Base-by-base conservation (phyloP, 768 basidiomycete species). In the Russula brevipes region DNA sequence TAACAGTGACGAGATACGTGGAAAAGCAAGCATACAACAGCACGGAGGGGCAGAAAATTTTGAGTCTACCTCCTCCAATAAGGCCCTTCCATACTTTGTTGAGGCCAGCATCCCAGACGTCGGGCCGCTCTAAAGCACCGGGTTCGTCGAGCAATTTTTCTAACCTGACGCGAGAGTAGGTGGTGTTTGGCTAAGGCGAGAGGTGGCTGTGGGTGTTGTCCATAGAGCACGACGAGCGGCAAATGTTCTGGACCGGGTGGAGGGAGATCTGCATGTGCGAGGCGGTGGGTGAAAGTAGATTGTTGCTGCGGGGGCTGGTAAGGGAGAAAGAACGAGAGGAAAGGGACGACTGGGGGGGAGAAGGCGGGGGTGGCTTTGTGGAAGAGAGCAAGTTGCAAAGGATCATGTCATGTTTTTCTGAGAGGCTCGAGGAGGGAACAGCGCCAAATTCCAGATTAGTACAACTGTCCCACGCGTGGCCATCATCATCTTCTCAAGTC, bases 61-160 rank as follows among this genome's bases (percentile, higher is more conserved):
- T 86, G 63, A 90, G 78, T 45, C 72, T 78, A 47, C 77, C 80
- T n/a, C 89, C 88, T 3, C 76, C 77, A 36, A 77, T 70, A 50
- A 92, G 79, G 4, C 82, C 81, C 39, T 79, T 80, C 85, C 87
- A 91, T 19, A 88, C 81, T 60, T 78, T 82, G 60, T 81, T 78
- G 46, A 89, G 69, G 19, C 82, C 83, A 57, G 75, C 76, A 47
- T 75, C 72, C 88, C 88, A 89, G 8, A 78, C 74, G 4, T 76
- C 74, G 47, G 86, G 81, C 63, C 73, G 78, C 59, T 82, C 75
- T 8, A 81, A 70, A 12, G 80, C 80, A 45, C 77, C 78, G 5
- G 82, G 80, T 10, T 71, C 56, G 60, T 70, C 74, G 14, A 90
- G 78, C 2, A 85, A 68, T 19, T 76, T 73, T 68, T 85, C 81